A percentile compares a stretch with the other conserved stretches of the same genome.
Conservation (phyloP, 176 grass and related monocot genomes). For the Neostapfia colusana region DNA sequence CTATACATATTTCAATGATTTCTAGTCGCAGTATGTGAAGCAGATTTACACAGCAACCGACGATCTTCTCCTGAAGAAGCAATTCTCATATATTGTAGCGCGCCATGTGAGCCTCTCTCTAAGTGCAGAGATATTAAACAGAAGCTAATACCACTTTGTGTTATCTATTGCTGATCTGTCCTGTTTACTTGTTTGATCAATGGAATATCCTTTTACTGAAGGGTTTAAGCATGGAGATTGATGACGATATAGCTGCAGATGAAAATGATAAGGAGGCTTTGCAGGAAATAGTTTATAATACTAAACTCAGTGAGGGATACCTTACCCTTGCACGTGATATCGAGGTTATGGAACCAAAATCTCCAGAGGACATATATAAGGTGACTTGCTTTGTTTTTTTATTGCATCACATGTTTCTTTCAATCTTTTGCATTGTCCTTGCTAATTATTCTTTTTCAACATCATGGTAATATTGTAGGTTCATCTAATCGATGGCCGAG, state of each 20-base stretch:
- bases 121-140: not conserved
- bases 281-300: constrained; percentile 90
- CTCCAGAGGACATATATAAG: constrained; percentile 99
- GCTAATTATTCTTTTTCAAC: constrained; percentile 6
- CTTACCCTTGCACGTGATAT: constrained; percentile 95
- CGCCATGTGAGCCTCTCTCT: constrained; percentile 50
- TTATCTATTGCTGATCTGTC: not conserved
- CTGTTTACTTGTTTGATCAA: not conserved
- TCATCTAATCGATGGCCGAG: constrained; percentile 73
- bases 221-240: constrained; percentile 86
- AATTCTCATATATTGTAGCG: constrained; percentile 68
- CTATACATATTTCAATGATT: constrained; percentile 26
- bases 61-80: constrained; percentile 62
- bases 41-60: constrained; percentile 59
- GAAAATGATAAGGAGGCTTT: constrained; percentile 82
- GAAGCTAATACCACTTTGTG: not conserved
- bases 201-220: constrained; percentile 28
- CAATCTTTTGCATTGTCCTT: not conserved
- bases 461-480: constrained; percentile 41
- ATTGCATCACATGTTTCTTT: not conserved
- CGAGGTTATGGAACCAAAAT: constrained; percentile 98
- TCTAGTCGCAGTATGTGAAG: constrained; percentile 59
- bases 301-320: constrained; percentile 82
- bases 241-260: constrained; percentile 87
- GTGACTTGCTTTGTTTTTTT: constrained; percentile 40